Evolutionary conservation across 768 basidiomycete genomes (phyloP).

Genomic region (Tylopilus sp.): DNA sequence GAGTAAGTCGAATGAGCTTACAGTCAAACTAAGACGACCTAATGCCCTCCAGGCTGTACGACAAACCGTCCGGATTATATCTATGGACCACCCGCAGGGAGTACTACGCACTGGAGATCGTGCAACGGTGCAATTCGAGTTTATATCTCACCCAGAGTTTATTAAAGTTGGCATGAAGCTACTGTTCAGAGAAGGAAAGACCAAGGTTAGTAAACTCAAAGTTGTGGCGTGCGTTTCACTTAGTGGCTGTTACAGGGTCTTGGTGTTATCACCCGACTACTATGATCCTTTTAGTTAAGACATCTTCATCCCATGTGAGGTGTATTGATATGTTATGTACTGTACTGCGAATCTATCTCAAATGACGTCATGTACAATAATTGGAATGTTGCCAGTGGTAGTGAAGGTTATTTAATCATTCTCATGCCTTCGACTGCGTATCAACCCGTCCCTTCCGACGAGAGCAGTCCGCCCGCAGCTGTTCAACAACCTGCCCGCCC

Average conservation of each 20-base stretch:
- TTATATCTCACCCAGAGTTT: constrained; percentile 88
- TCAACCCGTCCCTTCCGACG: constrained; percentile 20
- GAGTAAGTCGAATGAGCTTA: constrained; percentile 44
- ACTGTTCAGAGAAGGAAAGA: constrained; percentile 92
- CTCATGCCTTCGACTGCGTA: constrained; percentile 22
- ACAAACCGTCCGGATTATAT: constrained; percentile 89
- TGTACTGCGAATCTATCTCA: background rate
- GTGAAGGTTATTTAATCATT: constrained; percentile 5
- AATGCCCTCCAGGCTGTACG: constrained; percentile 63
- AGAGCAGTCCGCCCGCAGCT: constrained; percentile 14
- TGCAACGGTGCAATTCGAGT: constrained; percentile 92
- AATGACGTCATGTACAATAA: constrained; percentile 17
- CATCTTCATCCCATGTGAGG: too few relatives aligned
- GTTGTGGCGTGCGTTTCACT: constrained; percentile 1
- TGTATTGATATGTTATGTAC: too few relatives aligned
- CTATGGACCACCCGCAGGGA: constrained; percentile 86
- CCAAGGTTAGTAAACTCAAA: constrained; percentile 57
- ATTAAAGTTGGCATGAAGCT: constrained; percentile 92
- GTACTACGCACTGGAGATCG: constrained; percentile 92
- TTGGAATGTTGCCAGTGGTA: constrained; percentile 19
- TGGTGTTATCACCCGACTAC: constrained; percentile 67
- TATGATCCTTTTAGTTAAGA: constrained; percentile 41
- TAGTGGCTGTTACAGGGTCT: constrained; percentile 49
- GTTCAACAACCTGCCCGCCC: constrained; percentile 25
- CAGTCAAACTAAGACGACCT: background rate